Evolutionary conservation across 371 early-diverging fungal genomes (phyloP), one percentile per base, ranked within the genome.

Genomic region (Circinella minor): DNA sequence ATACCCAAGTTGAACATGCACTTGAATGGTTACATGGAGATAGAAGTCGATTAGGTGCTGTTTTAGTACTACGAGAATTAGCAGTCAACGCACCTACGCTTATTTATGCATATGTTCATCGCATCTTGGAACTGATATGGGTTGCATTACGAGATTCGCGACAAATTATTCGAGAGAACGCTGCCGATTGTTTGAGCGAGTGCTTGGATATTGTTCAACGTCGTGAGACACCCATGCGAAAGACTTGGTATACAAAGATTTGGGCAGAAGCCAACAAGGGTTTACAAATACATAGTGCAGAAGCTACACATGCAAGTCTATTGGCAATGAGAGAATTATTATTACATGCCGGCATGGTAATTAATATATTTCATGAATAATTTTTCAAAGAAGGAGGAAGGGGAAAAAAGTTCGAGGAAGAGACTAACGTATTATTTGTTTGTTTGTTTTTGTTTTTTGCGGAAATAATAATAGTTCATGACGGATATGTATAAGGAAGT

Each of bases 11-110:
- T 10, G 94, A 94, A 73, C 84, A 94, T 66, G 93, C 95, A 0
- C 70, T 97, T 27, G 97, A 97, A 77, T 96, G 94, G 93, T 81
- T 97, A 49, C 95, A 94, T 78, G 93, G 91, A 47, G 96, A 96
- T 67, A 83, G 90, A 1, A 82, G 94, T 63, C 83, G 96, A 51
- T 89, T 94, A 75, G 95, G 97, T 4, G 95, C 98, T 51, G 94
- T 97, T 8, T 80, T 95, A 7, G 89, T 99, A 3, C 77, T 99
- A 8, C 88, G 91, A 20, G 96, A 94, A 71, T 81, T 97, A 17
- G 93, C 94, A 14, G 77, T 86, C 43, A 94, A 91, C 67, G 93
- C 96, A 3, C 95, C 96, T 34, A 94, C 95, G 18, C 76, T 95
- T 34, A 90, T 98, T 38, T 96, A 94, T 75, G 86, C 91, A 4